These are phyloP conservation scores for Marasmius sp. DNA, from an alignment of 1,284 basidiomycete species.

Conservation along the genomic window DNA sequence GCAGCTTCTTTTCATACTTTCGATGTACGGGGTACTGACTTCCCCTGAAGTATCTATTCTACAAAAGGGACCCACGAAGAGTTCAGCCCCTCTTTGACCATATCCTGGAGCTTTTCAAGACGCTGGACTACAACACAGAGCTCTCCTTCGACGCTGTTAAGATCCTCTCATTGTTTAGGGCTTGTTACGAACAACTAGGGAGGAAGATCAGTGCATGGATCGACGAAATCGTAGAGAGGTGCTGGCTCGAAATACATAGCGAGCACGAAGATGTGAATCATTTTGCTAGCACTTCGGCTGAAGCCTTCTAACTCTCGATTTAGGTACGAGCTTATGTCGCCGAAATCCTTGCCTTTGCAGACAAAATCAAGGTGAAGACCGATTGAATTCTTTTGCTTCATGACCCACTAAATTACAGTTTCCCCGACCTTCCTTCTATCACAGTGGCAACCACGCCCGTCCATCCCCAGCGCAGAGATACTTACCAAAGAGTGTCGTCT, in stretches of 20 bases:
- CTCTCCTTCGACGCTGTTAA: slow-evolving; percentile 74
- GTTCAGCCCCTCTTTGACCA: slow-evolving; percentile 79
- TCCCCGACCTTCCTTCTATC: neutral
- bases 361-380: slow-evolving; percentile 64
- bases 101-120: slow-evolving; percentile 60
- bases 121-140: slow-evolving; percentile 73
- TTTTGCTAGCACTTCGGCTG: neutral
- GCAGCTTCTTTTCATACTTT: slow-evolving; percentile 8
- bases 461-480: slow-evolving; percentile 64
- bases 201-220: slow-evolving; percentile 83
- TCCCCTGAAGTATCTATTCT: slow-evolving; percentile 10
- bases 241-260: slow-evolving; percentile 71
- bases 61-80: slow-evolving; percentile 80
- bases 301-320: slow-evolving; percentile 1
- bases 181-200: slow-evolving; percentile 70
- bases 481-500: slow-evolving; percentile 74
- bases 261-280: slow-evolving; percentile 76
- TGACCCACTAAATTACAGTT: neutral
- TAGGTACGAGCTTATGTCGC: slow-evolving; percentile 74
- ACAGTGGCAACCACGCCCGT: slow-evolving; percentile 69
- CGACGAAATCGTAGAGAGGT: slow-evolving; percentile 63
- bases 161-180: slow-evolving; percentile 58
- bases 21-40: neutral
- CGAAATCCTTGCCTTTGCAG: slow-evolving; percentile 71
- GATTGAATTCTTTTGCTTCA: slow-evolving; percentile 1